Percentiles rank a stretch among this genome's conserved stretches.
Evolutionary conservation across 768 basidiomycete species (phyloP).

Genomic region (Boletellus ananas): DNA sequence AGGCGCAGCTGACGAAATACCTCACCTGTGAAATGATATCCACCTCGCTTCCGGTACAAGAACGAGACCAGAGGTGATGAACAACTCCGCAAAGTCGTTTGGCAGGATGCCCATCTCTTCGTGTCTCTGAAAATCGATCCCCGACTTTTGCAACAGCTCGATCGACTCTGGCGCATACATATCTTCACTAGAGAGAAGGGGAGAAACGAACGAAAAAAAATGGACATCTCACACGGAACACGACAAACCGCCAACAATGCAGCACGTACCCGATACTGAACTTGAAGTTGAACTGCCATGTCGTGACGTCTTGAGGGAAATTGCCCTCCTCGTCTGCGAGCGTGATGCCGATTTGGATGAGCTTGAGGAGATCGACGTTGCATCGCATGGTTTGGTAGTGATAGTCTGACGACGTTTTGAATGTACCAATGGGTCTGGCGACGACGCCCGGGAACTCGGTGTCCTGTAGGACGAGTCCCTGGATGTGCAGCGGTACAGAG

Average conservation of each 20-base stretch:
- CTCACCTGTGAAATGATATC: slow-evolving; percentile 97
- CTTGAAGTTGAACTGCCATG: slow-evolving; percentile 99
- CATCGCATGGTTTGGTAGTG: slow-evolving; percentile 99
- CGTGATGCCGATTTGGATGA: slow-evolving; percentile 96
- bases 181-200: slow-evolving; percentile 65
- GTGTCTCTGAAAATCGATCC: slow-evolving; percentile 92
- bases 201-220: too few species aligned
- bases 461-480: slow-evolving; percentile 54
- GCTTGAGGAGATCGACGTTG: slow-evolving; percentile 96
- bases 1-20: not conserved
- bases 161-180: slow-evolving; percentile 99
- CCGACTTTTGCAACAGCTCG: slow-evolving; percentile 90
- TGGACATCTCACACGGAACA: not conserved
- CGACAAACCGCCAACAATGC: not conserved
- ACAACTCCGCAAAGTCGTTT: slow-evolving; percentile 92
- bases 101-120: slow-evolving; percentile 89
- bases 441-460: slow-evolving; percentile 99
- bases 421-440: slow-evolving; percentile 92
- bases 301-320: slow-evolving; percentile 83
- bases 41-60: slow-evolving; percentile 85
- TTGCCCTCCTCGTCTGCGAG: slow-evolving; percentile 93
- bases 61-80: slow-evolving; percentile 96
- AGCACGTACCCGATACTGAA: slow-evolving; percentile 76
- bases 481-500: slow-evolving; percentile 4
- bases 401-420: slow-evolving; percentile 96